Percentiles rank a stretch among this genome's conserved stretches.
phyloP scores from a whole-genome alignment of 164 flowering plant species.

The Euptelea pleiosperma region DNA sequence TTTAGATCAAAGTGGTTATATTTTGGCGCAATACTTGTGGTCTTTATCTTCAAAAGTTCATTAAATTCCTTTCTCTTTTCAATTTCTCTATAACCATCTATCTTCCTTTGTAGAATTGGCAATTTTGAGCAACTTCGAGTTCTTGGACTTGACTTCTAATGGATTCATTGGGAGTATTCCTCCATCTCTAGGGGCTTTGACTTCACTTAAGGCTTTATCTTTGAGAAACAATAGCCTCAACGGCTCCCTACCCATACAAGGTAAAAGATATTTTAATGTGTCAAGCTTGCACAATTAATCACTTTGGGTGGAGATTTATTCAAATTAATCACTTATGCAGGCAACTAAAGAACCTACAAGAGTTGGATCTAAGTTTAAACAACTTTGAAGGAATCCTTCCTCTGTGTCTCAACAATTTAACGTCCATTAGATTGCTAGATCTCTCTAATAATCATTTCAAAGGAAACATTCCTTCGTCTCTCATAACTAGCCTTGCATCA shows the following conservation, averaged over 20 bases:
- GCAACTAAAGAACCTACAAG: slow-evolving; percentile 8
- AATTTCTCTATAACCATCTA: too few species aligned
- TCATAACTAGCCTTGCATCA: slow-evolving; percentile 6
- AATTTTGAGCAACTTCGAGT: slow-evolving; percentile 5
- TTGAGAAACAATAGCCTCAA: slow-evolving; percentile 2
- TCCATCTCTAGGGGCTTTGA: too few species aligned
- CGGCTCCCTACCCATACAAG: slow-evolving; percentile 12
- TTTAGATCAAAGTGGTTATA: too few species aligned
- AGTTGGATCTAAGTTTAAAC: not conserved
- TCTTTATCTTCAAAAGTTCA: too few species aligned
- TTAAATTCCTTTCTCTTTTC: too few species aligned
- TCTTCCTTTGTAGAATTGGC: too few species aligned
- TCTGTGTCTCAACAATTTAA: slow-evolving; percentile 8
- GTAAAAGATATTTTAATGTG: not conserved
- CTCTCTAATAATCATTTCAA: slow-evolving; percentile 3
- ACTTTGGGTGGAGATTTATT: too few species aligned
- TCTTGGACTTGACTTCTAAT: slow-evolving; percentile 10
- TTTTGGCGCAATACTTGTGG: too few species aligned
- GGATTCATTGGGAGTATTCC: too few species aligned
- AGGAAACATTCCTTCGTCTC: slow-evolving; percentile 10
- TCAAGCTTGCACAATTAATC: not conserved
- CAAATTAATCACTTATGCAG: not conserved
- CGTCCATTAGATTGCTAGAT: slow-evolving; percentile 5
- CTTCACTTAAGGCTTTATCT: too few species aligned
- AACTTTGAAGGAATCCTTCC: slow-evolving; percentile 4